Evolutionary conservation across 148 eudicot species (phyloP), one percentile per base, ranked within the genome.

Genomic region (Dianthus caryophyllus): DNA sequence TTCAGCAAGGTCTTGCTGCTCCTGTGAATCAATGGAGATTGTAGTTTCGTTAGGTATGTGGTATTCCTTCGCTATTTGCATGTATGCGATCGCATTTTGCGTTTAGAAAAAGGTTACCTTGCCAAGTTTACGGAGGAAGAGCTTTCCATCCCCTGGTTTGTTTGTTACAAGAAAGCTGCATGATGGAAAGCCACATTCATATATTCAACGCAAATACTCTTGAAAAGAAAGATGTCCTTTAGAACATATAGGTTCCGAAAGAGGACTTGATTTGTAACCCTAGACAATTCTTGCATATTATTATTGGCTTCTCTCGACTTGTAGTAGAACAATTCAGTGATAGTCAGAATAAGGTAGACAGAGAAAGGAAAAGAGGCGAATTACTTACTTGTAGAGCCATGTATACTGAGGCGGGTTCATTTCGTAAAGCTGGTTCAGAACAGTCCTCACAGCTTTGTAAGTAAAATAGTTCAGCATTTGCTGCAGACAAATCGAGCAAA

Each of bases 381-480:
- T 39, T 4, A 80, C 90, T 83, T 80, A 95, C 99, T 90, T 84
- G 73, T 90, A 88, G n/a, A 95, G 77, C 99, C 97, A 95, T 21
- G 84, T 82, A 72, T 95, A 90, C 53, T 81, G 58, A 17, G 91
- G 64, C 3, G 96, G 97, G 69, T 95, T 88, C 99, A 88, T 88
- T 83, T 95, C 99, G 72, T 95, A 88, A 21, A 95, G 96, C 88
- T 95, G 97, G 76, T 73, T 81, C 65, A 95, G 67, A 63, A 95
- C 93, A 66, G 93, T 90, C 86, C 96, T 88, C 77, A 87, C 92
- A 26, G 99, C 97, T 77, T 95, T 95, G 79, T 84, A 88, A 2
- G 99, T 95, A 79, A 95, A 95, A 44, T 84, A 90, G 58, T 90
- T 85, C 64, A 86, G 64, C 31, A 88, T 65, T 86, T 88, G 90